These are phyloP conservation scores for Ophiostoma triangulosporum DNA, from an alignment of 2,329 filamentous ascomycete species.

Conservation along the genomic window DNA sequence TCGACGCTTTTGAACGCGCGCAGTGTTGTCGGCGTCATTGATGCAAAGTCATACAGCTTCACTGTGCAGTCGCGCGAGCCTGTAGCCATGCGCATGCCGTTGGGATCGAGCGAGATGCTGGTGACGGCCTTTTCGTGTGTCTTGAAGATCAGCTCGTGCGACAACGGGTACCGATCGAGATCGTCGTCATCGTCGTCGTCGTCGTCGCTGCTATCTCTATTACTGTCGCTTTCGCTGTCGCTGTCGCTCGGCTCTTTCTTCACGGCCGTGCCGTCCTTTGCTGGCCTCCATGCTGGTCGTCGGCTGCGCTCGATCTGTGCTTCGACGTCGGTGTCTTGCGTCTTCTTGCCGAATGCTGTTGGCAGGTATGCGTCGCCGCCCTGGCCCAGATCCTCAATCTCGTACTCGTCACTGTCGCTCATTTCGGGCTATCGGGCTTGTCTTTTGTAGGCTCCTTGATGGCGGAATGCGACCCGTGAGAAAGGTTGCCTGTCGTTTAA, in stretches of 20 bases:
- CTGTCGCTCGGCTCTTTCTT: slow-evolving; percentile 9
- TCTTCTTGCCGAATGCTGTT: slow-evolving; percentile 71
- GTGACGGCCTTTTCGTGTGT: slow-evolving; percentile 85
- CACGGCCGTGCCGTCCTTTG: slow-evolving; percentile 18
- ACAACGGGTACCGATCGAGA: slow-evolving; percentile 79
- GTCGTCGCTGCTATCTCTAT: slow-evolving; percentile 24
- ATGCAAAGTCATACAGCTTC: slow-evolving; percentile 88
- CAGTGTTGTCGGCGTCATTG: slow-evolving; percentile 89
- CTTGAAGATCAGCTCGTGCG: slow-evolving; percentile 84
- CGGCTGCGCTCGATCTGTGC: slow-evolving; percentile 72
- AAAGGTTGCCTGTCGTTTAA: not conserved
- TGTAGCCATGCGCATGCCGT: slow-evolving; percentile 75
- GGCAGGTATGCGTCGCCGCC: slow-evolving; percentile 61
- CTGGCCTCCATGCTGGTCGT: slow-evolving; percentile 35
- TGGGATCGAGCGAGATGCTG: slow-evolving; percentile 68
- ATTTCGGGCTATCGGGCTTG: not conserved
- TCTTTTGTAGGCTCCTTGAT: not conserved
- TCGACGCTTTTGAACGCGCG: slow-evolving; percentile 89
- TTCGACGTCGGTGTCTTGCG: slow-evolving; percentile 57
- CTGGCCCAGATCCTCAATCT: slow-evolving; percentile 39
- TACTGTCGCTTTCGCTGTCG: slow-evolving; percentile 14
- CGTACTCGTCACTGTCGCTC: slow-evolving; percentile 44
- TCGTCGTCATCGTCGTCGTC: slow-evolving; percentile 53
- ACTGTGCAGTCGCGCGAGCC: slow-evolving; percentile 82
- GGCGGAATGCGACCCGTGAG: not conserved